These are phyloP conservation scores for Pichia membranifaciens DNA, from an alignment of 805 yeast species.

Conservation along the genomic window DNA sequence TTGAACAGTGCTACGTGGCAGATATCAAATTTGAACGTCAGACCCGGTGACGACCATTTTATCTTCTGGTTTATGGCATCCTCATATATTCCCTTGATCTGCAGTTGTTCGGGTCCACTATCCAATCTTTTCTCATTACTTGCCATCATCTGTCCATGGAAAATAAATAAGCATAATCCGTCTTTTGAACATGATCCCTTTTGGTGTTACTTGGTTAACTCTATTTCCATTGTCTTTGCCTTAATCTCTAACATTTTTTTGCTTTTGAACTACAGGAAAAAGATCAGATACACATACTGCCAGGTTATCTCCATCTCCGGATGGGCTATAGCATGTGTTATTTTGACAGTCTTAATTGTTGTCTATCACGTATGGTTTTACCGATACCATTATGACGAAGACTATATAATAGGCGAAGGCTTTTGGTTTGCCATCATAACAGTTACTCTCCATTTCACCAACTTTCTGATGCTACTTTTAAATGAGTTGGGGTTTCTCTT, in stretches of 20 bases:
- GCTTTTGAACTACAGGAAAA: constrained; percentile 59
- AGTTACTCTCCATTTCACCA: constrained; percentile 50
- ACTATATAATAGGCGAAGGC: constrained; percentile 46
- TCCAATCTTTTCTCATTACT: constrained; percentile 70
- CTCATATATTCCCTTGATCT: constrained; percentile 64
- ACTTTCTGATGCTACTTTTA: constrained; percentile 45
- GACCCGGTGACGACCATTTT: constrained; percentile 30
- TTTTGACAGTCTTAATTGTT: constrained; percentile 47
- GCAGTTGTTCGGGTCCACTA: constrained; percentile 76
- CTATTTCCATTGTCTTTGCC: constrained; percentile 60
- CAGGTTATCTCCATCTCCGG: constrained; percentile 58
- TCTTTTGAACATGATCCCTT: constrained; percentile 11
- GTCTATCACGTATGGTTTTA: constrained; percentile 25
- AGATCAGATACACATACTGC: constrained; percentile 51
- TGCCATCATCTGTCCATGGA: constrained; percentile 69
- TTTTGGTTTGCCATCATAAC: constrained; percentile 77
- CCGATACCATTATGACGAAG: constrained; percentile 14
- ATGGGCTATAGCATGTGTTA: constrained; percentile 54
- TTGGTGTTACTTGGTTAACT: constrained; percentile 51
- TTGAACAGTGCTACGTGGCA: constrained; percentile 28
- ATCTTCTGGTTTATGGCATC: constrained; percentile 58
- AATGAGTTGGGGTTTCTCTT: constrained; percentile 59
- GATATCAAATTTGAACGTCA: constrained; percentile 25
- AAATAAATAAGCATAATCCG: constrained; percentile 10
- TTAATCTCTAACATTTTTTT: constrained; percentile 62